phyloP scores from a whole-genome alignment of 2,329 filamentous ascomycete species.

The Colletotrichum cuscutae region DNA sequence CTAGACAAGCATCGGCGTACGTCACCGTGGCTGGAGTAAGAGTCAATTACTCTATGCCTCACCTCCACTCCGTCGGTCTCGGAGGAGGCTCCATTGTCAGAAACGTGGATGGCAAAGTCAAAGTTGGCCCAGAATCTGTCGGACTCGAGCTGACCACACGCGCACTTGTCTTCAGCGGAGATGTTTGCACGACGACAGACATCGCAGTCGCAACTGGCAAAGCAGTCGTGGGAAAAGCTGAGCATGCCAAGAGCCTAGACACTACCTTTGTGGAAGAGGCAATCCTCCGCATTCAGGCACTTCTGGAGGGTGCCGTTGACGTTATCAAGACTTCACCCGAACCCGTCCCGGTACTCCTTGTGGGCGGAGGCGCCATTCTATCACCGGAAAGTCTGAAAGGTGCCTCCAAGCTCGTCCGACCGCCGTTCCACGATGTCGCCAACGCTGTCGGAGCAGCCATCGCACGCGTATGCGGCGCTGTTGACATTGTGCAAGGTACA shows the following conservation, averaged over 20 bases:
- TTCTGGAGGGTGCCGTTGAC: constrained; percentile 40
- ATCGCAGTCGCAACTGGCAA: constrained; percentile 56
- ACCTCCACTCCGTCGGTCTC: constrained; percentile 34
- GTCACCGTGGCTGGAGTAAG: constrained; percentile 71
- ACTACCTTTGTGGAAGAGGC: constrained; percentile 41
- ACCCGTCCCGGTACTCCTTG: constrained; percentile 55
- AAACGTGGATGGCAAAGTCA: constrained; percentile 42
- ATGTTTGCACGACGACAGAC: constrained; percentile 60
- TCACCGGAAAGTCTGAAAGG: constrained; percentile 65
- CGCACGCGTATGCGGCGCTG: constrained; percentile 65
- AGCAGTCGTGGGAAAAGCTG: constrained; percentile 54
- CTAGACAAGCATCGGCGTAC: constrained; percentile 70
- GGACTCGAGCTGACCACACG: constrained; percentile 57
- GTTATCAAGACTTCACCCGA: constrained; percentile 41
- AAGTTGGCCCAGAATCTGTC: constrained; percentile 62
- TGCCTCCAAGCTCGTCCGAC: constrained; percentile 66
- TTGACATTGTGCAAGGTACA: constrained; percentile 47
- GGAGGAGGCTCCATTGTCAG: constrained; percentile 56
- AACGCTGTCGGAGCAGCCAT: constrained; percentile 75
- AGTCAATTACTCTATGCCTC: constrained; percentile 63
- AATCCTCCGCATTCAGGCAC: constrained; percentile 31
- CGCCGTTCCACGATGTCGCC: constrained; percentile 67
- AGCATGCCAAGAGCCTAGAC: constrained; percentile 39
- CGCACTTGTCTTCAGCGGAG: constrained; percentile 58
- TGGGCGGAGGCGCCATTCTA: constrained; percentile 71